Percentiles rank a stretch among this genome's conserved stretches.
phyloP scores from a whole-genome alignment of 2,329 filamentous ascomycete genomes.

The Trichoderma atroviride region DNA sequence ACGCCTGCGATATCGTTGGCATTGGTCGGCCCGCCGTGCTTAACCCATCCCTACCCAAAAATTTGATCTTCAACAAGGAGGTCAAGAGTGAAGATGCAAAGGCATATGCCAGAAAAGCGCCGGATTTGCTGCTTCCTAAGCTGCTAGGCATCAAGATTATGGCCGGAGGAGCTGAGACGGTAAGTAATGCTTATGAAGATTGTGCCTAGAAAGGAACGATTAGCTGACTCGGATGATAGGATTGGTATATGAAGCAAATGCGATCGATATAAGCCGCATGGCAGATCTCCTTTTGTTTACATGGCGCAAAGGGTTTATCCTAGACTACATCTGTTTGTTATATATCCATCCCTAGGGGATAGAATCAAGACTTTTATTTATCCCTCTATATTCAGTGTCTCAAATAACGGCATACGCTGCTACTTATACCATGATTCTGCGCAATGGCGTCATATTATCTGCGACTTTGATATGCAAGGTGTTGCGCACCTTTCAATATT shows the following conservation, averaged over 20 bases:
- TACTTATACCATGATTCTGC: not conserved
- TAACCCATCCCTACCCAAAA: conserved; percentile 43
- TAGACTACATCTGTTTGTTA: not conserved
- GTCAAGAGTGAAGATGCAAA: conserved; percentile 41
- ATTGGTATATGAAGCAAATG: conserved; percentile 12
- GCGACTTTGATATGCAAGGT: not conserved
- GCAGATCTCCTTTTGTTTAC: not conserved
- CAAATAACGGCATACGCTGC: not conserved
- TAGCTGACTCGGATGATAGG: not conserved
- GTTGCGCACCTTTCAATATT: not conserved
- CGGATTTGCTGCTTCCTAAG: conserved; percentile 32
- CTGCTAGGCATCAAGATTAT: conserved; percentile 31
- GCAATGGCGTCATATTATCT: conserved; percentile 6
- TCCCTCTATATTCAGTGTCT: not conserved
- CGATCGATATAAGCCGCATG: not conserved
- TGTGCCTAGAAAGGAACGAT: no score
- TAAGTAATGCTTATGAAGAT: conserved; percentile 14
- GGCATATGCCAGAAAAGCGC: conserved; percentile 35
- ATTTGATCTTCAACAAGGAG: conserved; percentile 41
- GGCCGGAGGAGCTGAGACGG: conserved; percentile 28
- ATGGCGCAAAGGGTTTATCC: not conserved
- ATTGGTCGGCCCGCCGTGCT: conserved; percentile 44
- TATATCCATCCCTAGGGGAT: not conserved
- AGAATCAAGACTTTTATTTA: not conserved
- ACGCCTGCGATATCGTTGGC: conserved; percentile 47